Conservation (phyloP, 306 rosid species). For the Cucurbita maxima region DNA sequence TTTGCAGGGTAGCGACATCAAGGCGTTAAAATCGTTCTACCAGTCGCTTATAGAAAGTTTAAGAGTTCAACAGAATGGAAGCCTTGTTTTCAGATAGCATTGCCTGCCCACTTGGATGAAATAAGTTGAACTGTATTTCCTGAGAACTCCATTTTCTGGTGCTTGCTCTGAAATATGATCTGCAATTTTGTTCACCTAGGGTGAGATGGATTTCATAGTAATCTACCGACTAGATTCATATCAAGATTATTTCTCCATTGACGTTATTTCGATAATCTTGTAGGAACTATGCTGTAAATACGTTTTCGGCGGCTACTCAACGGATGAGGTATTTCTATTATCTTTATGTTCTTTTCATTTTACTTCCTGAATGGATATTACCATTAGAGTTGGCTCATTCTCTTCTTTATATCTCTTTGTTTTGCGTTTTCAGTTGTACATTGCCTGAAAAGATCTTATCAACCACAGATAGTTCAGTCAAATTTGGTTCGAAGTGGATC, state of each 20-base stretch:
- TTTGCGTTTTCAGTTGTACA: constrained; percentile 20
- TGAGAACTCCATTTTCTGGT: constrained; percentile 9
- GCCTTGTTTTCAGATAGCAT: constrained; percentile 84
- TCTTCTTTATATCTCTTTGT: neutral
- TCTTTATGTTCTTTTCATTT: neutral
- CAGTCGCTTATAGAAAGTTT: constrained; percentile 67
- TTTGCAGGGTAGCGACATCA: constrained; percentile 68
- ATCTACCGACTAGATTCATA: neutral
- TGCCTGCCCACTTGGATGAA: neutral
- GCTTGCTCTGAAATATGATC: constrained; percentile 17
- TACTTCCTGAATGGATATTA: constrained; percentile 14
- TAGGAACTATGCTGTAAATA: constrained; percentile 60
- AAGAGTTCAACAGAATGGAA: constrained; percentile 74
- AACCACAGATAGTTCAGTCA: neutral
- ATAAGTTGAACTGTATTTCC: constrained; percentile 7
- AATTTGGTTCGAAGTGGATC: neutral
- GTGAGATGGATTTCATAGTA: constrained; percentile 14
- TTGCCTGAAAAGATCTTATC: constrained; percentile 15
- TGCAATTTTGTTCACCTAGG: constrained; percentile 32
- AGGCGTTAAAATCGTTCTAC: constrained; percentile 64
- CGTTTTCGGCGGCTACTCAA: constrained; percentile 27
- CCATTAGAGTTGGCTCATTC: constrained; percentile 11
- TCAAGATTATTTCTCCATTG: neutral
- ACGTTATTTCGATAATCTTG: constrained; percentile 16
- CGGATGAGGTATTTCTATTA: constrained; percentile 27